Conservation (phyloP, 148 eudicot genomes). For the Gaultheria prostrata region DNA sequence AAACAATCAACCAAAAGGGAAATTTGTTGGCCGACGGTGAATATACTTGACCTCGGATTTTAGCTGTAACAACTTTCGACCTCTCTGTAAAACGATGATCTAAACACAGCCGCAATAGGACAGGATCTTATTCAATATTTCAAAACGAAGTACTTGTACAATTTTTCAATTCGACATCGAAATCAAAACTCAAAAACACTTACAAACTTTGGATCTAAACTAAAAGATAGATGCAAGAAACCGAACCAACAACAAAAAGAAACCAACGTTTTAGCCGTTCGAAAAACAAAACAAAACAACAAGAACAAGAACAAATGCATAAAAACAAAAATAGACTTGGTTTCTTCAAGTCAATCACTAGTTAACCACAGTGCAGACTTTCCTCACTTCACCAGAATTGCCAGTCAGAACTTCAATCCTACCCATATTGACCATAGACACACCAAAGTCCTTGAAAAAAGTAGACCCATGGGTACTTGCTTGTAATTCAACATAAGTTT, state of each 20-base stretch:
- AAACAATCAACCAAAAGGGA: background rate
- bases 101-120: background rate
- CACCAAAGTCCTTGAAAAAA: slow-evolving; percentile 12
- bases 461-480: slow-evolving; percentile 11
- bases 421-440: background rate
- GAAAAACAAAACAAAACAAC: too few relatives aligned
- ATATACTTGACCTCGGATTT: too few relatives aligned
- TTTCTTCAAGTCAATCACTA: background rate
- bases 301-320: background rate
- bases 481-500: slow-evolving; percentile 21
- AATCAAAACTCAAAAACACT: background rate
- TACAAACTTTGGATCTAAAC: background rate
- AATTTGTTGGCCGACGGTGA: background rate
- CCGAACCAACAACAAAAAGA: background rate
- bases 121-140: background rate
- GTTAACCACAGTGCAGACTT: background rate
- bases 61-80: background rate
- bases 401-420: slow-evolving; percentile 7
- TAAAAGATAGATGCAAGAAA: background rate
- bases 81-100: background rate
- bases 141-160: background rate
- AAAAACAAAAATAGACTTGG: background rate
- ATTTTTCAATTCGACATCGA: background rate
- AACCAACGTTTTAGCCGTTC: background rate
- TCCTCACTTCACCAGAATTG: background rate